Conservation (phyloP, 257 asterid genomes). For the Nicotiana obtusifolia region DNA sequence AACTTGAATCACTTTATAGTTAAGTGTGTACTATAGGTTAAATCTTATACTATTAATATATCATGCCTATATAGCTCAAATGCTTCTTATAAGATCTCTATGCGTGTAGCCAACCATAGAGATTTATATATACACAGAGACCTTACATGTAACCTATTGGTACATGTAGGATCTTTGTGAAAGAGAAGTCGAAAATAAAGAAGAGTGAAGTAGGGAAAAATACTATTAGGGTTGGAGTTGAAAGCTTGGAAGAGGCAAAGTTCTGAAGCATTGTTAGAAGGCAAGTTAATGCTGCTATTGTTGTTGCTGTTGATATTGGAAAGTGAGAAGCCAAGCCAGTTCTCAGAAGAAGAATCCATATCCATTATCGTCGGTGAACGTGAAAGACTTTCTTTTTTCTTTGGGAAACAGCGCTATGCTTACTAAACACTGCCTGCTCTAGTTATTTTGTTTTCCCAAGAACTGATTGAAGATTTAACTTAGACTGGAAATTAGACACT, state of each 20-base stretch:
- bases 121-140: background rate
- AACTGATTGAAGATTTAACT: background rate
- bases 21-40: background rate
- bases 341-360: slow-evolving; percentile 54
- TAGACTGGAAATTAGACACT: background rate
- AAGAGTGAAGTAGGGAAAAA: background rate
- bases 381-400: slow-evolving; percentile 24
- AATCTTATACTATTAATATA: background rate
- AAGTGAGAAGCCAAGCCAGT: slow-evolving; percentile 88
- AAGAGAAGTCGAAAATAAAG: background rate
- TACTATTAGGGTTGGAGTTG: slow-evolving; percentile 21
- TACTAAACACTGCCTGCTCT: background rate
- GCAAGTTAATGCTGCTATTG: background rate
- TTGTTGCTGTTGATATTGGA: slow-evolving; percentile 29
- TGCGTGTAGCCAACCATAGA: background rate
- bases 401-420: slow-evolving; percentile 49
- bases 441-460: background rate
- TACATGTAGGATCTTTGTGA: background rate
- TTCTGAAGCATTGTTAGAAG: slow-evolving; percentile 12
- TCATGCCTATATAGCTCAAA: background rate
- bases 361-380: slow-evolving; percentile 34
- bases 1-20: background rate
- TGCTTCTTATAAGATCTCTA: background rate
- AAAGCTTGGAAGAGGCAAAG: slow-evolving; percentile 46
- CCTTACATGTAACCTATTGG: background rate